Percentiles rank a stretch among this genome's conserved stretches.
Conservation (phyloP, 768 basidiomycete species). For the Leccinum pellstonianum region DNA sequence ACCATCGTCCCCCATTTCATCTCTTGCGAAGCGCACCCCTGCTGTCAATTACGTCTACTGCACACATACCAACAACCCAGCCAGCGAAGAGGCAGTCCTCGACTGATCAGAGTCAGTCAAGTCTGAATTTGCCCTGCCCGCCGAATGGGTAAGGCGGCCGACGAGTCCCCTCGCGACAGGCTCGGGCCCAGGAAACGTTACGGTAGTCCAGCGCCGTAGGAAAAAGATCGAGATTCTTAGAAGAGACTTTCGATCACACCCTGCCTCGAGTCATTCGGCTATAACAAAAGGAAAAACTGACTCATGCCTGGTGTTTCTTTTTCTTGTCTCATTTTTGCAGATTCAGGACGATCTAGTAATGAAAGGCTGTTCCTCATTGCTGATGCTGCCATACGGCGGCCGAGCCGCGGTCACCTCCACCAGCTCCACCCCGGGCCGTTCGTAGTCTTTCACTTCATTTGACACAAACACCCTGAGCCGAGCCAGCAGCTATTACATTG, state of each 20-base stretch:
- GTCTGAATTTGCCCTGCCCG: conserved; percentile 39
- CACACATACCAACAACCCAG: conserved; percentile 26
- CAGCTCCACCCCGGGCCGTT: conserved; percentile 42
- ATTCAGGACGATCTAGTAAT: conserved; percentile 86
- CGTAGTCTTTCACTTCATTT: conserved; percentile 1
- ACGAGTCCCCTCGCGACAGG: conserved; percentile 44
- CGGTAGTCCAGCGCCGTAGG: conserved; percentile 41
- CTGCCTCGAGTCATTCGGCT: conserved; percentile 8
- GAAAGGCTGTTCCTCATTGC: conserved; percentile 52
- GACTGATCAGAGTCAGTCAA: conserved; percentile 27
- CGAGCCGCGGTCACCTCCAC: conserved; percentile 53
- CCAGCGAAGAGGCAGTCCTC: conserved; percentile 33
- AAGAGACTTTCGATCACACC: conserved; percentile 58
- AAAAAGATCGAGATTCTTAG: conserved; percentile 40
- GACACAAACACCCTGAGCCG: conserved; percentile 5
- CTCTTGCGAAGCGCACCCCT: conserved; percentile 36
- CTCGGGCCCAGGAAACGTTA: conserved; percentile 41
- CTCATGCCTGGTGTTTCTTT: conserved; percentile 4
- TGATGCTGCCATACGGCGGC: conserved; percentile 60
- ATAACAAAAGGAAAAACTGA: conserved; percentile 12
- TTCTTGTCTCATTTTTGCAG: conserved; percentile 38
- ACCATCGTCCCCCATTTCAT: conserved; percentile 13
- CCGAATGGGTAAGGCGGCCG: conserved; percentile 41
- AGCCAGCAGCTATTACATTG: conserved; percentile 3
- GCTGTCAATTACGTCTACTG: conserved; percentile 31